phyloP scores from a whole-genome alignment of 2,329 filamentous ascomycete genomes.

The Stemphylium vesicarium region DNA sequence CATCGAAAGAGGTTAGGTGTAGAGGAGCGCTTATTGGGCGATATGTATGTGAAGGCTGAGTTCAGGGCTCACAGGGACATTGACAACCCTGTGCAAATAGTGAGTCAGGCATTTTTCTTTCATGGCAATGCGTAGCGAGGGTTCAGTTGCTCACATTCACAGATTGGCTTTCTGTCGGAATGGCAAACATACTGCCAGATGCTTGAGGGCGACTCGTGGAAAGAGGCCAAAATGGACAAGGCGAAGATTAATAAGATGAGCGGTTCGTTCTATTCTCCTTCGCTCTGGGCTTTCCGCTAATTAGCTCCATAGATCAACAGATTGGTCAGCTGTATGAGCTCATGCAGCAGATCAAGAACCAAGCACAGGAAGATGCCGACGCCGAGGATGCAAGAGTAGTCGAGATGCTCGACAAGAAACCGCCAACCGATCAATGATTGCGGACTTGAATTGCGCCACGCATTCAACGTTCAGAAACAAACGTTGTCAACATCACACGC shows the following conservation, averaged over 20 bases:
- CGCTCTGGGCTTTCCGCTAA: conserved; percentile 4
- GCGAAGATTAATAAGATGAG: conserved; percentile 92
- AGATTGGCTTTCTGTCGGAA: conserved; percentile 95
- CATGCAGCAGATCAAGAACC: conserved; percentile 77
- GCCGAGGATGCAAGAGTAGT: conserved; percentile 23
- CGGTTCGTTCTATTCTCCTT: conserved; percentile 62
- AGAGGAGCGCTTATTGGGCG: conserved; percentile 81
- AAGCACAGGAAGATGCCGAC: conserved; percentile 57
- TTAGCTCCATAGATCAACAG: conserved; percentile 74
- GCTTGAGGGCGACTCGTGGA: conserved; percentile 86
- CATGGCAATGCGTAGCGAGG: background rate
- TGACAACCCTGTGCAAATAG: conserved; percentile 91
- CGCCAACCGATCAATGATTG: conserved; percentile 36
- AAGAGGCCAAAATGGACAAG: conserved; percentile 81
- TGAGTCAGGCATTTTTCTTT: conserved; percentile 56
- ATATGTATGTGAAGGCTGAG: conserved; percentile 92
- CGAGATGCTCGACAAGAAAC: conserved; percentile 42
- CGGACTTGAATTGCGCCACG: conserved; percentile 9
- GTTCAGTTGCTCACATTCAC: conserved; percentile 10
- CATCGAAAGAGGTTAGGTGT: conserved; percentile 79
- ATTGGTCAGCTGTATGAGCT: conserved; percentile 92
- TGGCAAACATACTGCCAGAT: conserved; percentile 97
- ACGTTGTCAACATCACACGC: conserved; percentile 20
- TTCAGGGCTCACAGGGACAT: conserved; percentile 83
- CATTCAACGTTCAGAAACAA: conserved; percentile 14